phyloP scores from a whole-genome alignment of 345 rosid genomes.

The Camelina laxa region DNA sequence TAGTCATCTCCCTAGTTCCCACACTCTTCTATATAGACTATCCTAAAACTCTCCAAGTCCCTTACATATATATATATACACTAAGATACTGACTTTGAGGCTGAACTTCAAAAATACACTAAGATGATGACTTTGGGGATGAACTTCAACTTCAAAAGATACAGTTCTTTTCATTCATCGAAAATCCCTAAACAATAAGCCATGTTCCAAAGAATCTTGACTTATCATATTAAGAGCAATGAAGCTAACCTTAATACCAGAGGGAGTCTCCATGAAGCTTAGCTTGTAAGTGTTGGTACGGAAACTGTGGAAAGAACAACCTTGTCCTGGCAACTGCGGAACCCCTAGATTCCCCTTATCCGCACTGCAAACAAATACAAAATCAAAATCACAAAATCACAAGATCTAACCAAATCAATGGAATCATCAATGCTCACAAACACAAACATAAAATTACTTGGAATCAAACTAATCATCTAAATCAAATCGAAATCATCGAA shows the following conservation, averaged over 20 bases:
- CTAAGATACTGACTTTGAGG: background rate
- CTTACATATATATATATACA: background rate
- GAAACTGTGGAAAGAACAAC: conserved; percentile 94
- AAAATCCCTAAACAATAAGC: background rate
- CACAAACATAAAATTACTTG: background rate
- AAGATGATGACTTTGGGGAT: conserved; percentile 5
- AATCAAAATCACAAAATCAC: background rate
- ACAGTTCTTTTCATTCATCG: background rate
- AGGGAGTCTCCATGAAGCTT: conserved; percentile 95
- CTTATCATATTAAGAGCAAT: background rate
- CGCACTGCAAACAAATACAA: conserved; percentile 56
- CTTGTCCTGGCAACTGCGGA: conserved; percentile 93
- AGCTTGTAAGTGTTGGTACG: conserved; percentile 92
- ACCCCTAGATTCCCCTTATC: conserved; percentile 86
- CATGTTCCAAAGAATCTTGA: conserved; percentile 1
- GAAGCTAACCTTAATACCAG: conserved; percentile 81
- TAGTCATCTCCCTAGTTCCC: conserved; percentile 2
- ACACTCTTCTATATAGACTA: background rate
- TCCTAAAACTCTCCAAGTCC: background rate
- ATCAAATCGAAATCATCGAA: conserved; percentile 4
- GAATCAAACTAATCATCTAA: conserved; percentile 1
- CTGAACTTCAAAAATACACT: background rate
- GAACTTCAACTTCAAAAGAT: background rate
- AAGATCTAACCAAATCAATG: conserved; percentile 9
- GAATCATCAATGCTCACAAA: background rate